Conservation (phyloP, 2,329 filamentous ascomycete genomes). For the Beauveria medogensis region DNA sequence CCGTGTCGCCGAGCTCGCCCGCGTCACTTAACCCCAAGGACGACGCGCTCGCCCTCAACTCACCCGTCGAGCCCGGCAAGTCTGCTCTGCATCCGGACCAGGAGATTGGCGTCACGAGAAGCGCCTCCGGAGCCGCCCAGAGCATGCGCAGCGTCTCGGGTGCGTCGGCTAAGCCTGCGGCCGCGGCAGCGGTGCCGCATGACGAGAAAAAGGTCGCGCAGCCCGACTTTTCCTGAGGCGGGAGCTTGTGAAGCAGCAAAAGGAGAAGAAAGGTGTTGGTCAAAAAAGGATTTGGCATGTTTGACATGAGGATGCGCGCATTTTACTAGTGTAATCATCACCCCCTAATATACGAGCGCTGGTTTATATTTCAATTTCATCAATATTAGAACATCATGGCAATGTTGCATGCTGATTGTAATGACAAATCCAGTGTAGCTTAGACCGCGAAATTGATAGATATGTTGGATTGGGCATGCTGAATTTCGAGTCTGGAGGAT, state of each 20-base stretch:
- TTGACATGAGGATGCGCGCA: not conserved
- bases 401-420: not conserved
- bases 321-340: conserved; percentile 1
- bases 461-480: too few relatives aligned
- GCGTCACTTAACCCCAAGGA: not conserved
- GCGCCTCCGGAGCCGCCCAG: conserved; percentile 13
- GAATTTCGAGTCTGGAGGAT: too few relatives aligned
- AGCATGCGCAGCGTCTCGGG: conserved; percentile 21
- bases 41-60: conserved; percentile 5
- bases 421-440: not conserved
- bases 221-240: not conserved
- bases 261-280: not conserved
- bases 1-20: conserved; percentile 15
- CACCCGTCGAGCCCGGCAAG: not conserved
- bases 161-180: not conserved
- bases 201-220: conserved; percentile 6
- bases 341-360: conserved; percentile 5
- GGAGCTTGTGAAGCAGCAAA: not conserved
- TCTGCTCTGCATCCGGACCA: not conserved
- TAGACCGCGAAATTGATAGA: too few relatives aligned
- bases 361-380: not conserved
- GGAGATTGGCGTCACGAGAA: conserved; percentile 8
- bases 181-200: not conserved
- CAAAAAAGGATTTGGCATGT: not conserved
- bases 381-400: not conserved